Evolutionary conservation across 768 basidiomycete species (phyloP).

Genomic region (Leccinum truebloodii): DNA sequence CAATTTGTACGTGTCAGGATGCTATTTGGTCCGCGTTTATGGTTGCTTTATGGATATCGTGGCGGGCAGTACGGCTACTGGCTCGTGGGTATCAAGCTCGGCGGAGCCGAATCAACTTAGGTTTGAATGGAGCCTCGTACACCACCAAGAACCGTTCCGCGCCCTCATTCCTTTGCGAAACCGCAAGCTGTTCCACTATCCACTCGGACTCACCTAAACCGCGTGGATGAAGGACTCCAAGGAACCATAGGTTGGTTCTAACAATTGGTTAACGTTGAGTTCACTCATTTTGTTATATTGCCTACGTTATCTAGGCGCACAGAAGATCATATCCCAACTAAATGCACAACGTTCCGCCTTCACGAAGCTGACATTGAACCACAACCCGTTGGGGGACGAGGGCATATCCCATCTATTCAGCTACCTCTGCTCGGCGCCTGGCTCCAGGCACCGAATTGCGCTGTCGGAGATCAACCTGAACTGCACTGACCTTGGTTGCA

Average conservation of each 20-base stretch:
- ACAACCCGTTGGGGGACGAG: constrained; percentile 58
- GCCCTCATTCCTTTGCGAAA: constrained; percentile 2
- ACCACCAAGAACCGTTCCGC: neutral
- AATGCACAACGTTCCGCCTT: constrained; percentile 42
- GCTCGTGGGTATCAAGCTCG: neutral
- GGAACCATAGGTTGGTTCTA: constrained; percentile 22
- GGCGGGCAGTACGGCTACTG: neutral
- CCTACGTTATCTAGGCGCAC: constrained; percentile 47
- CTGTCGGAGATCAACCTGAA: constrained; percentile 60
- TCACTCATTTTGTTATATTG: constrained; percentile 5
- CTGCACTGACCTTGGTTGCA: constrained; percentile 52
- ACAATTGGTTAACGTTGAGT: neutral
- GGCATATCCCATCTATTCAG: constrained; percentile 55
- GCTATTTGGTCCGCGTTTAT: neutral
- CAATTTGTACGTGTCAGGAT: constrained; percentile 8
- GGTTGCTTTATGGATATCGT: neutral
- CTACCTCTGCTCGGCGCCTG: constrained; percentile 52
- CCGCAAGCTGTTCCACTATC: constrained; percentile 9
- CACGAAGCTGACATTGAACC: constrained; percentile 52
- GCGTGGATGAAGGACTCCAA: constrained; percentile 22
- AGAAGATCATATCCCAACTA: constrained; percentile 49
- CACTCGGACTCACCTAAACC: constrained; percentile 21
- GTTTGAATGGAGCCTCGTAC: constrained; percentile 18
- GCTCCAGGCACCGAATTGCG: constrained; percentile 40
- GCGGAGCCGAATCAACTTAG: neutral